A percentile compares a stretch with the other conserved stretches of the same genome.
Conservation (phyloP, 768 basidiomycete species). For the Psilocybe subaeruginosa region DNA sequence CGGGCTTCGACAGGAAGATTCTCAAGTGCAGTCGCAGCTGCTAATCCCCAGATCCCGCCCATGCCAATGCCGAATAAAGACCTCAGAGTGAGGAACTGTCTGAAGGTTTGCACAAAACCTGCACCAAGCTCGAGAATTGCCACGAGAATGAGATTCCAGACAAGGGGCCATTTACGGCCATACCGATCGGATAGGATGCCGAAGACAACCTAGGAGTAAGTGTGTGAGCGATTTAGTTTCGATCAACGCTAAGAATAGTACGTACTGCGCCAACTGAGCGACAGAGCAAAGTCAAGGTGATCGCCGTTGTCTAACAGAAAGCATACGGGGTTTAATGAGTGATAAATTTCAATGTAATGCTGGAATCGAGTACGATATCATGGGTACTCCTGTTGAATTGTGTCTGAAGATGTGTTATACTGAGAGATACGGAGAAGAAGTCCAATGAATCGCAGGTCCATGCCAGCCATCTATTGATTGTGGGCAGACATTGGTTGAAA, state of each 20-base stretch:
- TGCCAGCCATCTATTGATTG: constrained; percentile 64
- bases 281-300: constrained; percentile 93
- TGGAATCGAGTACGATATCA: constrained; percentile 33
- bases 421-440: constrained; percentile 79
- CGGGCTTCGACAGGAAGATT: constrained; percentile 87
- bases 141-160: constrained; percentile 74
- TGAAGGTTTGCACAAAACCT: constrained; percentile 79
- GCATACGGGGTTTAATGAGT: background rate
- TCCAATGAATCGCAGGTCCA: constrained; percentile 90
- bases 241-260: constrained; percentile 17
- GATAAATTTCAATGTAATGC: background rate
- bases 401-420: constrained; percentile 43
- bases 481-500: background rate
- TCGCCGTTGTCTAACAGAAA: constrained; percentile 64
- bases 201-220: constrained; percentile 57
- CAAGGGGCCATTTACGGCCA: constrained; percentile 93
- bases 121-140: constrained; percentile 75
- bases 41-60: constrained; percentile 90
- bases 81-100: constrained; percentile 79
- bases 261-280: constrained; percentile 73
- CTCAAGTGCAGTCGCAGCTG: constrained; percentile 83
- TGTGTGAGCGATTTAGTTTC: background rate
- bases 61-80: constrained; percentile 86
- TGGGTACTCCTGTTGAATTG: constrained; percentile 49
- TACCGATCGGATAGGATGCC: constrained; percentile 87